Percentiles rank a stretch among this genome's conserved stretches.
These are phyloP conservation scores for Wallacemonas sp. DNA, from an alignment of 208 protist genomes.

Conservation along the genomic window DNA sequence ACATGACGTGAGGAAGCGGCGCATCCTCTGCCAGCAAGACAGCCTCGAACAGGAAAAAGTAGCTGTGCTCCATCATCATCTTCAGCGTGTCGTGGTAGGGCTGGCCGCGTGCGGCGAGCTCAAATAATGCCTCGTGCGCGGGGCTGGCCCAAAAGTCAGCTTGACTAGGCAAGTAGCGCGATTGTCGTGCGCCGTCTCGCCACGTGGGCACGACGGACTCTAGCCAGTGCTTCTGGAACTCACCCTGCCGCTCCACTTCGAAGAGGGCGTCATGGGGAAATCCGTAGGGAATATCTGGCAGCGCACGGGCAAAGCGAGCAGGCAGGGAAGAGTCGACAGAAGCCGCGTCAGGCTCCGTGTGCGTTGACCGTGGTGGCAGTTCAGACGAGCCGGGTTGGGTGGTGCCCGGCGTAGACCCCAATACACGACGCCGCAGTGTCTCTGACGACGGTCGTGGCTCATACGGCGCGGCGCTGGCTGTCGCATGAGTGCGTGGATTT, in stretches of 20 bases:
- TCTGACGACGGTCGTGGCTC: neutral
- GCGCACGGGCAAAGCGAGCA: neutral
- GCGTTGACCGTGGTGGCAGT: too few species aligned
- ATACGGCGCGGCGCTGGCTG: neutral
- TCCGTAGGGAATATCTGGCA: conserved; percentile 52
- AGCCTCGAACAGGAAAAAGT: conserved; percentile 60
- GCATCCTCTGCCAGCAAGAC: conserved; percentile 57
- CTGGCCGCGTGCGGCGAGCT: conserved; percentile 33
- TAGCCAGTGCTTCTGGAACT: conserved; percentile 55
- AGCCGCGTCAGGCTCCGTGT: neutral
- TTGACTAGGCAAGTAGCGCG: conserved; percentile 58
- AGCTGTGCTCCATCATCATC: conserved; percentile 77
- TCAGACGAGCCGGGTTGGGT: neutral
- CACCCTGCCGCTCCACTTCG: conserved; percentile 54
- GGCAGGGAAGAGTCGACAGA: neutral
- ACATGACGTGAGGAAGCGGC: conserved; percentile 84
- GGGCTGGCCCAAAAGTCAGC: conserved; percentile 64
- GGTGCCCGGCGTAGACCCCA: neutral
- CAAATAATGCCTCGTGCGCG: conserved; percentile 59
- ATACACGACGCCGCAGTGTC: conserved; percentile 9
- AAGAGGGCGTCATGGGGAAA: conserved; percentile 35
- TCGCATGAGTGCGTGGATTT: neutral
- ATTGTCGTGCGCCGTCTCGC: neutral
- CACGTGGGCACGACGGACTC: conserved; percentile 11
- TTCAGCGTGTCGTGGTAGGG: conserved; percentile 71